Evolutionary conservation across 2,329 filamentous ascomycete species (phyloP), one percentile per base, ranked within the genome.

Genomic region (Aspergillus sp.): DNA sequence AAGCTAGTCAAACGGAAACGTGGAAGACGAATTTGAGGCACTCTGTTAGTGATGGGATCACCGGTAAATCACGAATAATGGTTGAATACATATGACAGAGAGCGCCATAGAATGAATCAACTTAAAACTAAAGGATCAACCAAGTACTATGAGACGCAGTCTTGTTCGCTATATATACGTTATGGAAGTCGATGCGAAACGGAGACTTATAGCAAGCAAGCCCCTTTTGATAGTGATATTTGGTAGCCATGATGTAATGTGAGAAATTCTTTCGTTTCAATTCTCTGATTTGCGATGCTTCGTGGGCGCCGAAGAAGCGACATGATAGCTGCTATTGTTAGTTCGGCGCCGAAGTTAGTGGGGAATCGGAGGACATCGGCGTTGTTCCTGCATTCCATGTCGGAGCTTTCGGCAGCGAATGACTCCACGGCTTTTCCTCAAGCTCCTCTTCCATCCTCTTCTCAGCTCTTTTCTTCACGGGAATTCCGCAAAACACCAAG

Each of bases 281-380:
- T 4, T 30, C 8, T 27, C 27, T 30, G 10, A 30, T 30, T 30
- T 30, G 27, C 10, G 27, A 30, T 30, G 27, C 27, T 30, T 30
- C 27, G 27, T 23, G 10, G 8, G 41, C n/a, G 41, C 17, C 21
- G 17, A 42, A 19, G 39, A 19, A 17, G 17, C 41, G 41, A 21
- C 17, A 11, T 44, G 19, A 44, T 2, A 19, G 41, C 41, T 30
- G 41, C 41, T 30, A 17, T 27, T 17, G 47, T 23, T 49, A 10
- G 47, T 50, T 50, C 47, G 47, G 47, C 47, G 47, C 47, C 47
- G 47, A 50, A 50, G n/a, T 21, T 23, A 49, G 44, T 49, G 44
- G 47, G 15, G n/a, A 17, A 17, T 11, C 5, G 23, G 15, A 10
- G 25, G 13, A 7, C 25, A n/a, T 50, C 47, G 47, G 47, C 47